These are phyloP conservation scores for Aspergillus sp. DNA, from an alignment of 2,329 filamentous ascomycete species.

Conservation along the genomic window DNA sequence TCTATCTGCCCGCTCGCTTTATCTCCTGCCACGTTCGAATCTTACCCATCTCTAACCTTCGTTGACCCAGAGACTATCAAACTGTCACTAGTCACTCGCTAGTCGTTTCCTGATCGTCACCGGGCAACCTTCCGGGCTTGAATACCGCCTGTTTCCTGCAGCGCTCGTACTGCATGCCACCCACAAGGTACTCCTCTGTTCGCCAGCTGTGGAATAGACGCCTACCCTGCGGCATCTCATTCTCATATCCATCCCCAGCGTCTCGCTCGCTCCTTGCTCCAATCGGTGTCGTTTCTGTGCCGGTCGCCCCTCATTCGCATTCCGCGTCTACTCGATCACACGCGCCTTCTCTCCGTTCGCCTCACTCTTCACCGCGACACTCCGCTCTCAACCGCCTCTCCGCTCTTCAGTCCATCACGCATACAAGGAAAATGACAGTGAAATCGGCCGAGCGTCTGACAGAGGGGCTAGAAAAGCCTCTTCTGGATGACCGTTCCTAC, in stretches of 20 bases:
- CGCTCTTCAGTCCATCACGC: slow-evolving; percentile 18
- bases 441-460: slow-evolving; percentile 53
- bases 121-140: slow-evolving; percentile 3
- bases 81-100: background rate
- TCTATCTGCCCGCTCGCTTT: background rate
- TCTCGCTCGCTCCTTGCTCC: slow-evolving; percentile 16
- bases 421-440: slow-evolving; percentile 26
- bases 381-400: slow-evolving; percentile 21
- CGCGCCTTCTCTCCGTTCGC: slow-evolving; percentile 10
- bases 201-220: slow-evolving; percentile 24
- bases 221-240: slow-evolving; percentile 1
- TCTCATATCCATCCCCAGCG: slow-evolving; percentile 11
- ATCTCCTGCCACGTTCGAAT: background rate
- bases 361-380: slow-evolving; percentile 6
- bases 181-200: slow-evolving; percentile 36
- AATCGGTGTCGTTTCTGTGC: slow-evolving; percentile 10
- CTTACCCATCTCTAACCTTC: background rate
- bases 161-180: slow-evolving; percentile 17
- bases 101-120: background rate
- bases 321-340: slow-evolving; percentile 18
- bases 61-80: background rate
- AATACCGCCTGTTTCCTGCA: background rate
- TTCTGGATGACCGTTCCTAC: slow-evolving; percentile 82
- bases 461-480: slow-evolving; percentile 76
- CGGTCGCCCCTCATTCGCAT: slow-evolving; percentile 18